Conservation (phyloP, 495 filamentous ascomycete genomes). For the Aspergillus campestris region DNA sequence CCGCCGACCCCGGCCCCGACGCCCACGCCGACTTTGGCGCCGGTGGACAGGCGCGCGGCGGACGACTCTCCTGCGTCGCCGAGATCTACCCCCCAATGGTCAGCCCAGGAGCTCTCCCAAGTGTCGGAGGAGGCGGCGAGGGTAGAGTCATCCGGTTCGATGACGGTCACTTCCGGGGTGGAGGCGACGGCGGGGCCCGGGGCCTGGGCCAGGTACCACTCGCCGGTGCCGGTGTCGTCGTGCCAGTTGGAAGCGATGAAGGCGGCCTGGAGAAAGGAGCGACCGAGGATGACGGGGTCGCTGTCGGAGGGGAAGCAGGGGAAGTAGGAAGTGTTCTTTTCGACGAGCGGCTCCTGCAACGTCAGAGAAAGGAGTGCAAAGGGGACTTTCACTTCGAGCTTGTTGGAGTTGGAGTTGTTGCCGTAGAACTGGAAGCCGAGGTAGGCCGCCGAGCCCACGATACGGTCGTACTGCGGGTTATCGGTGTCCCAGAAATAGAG, state of each 20-base stretch:
- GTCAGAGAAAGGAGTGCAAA: constrained; percentile 47
- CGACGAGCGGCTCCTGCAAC: constrained; percentile 35
- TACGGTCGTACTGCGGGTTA: constrained; percentile 27
- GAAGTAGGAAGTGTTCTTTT: constrained; percentile 36
- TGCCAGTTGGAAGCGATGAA: constrained; percentile 42
- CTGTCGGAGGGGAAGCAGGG: constrained; percentile 34
- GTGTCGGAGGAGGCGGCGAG: background rate
- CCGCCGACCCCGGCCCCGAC: background rate
- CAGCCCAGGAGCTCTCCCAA: constrained; percentile 1
- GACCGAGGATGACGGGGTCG: constrained; percentile 31
- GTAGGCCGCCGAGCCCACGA: constrained; percentile 39
- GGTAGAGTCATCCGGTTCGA: background rate
- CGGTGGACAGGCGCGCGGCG: background rate
- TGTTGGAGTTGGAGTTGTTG: constrained; percentile 13
- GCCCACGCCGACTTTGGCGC: background rate
- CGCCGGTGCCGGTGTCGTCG: constrained; percentile 16
- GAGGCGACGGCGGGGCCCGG: constrained; percentile 28
- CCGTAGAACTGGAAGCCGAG: constrained; percentile 39
- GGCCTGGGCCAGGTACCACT: constrained; percentile 38
- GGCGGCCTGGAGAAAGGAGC: constrained; percentile 48
- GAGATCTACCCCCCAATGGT: background rate
- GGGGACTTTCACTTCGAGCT: constrained; percentile 43
- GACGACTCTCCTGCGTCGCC: background rate
- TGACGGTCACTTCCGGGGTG: background rate
- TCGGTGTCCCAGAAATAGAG: constrained; percentile 43